Conservation (phyloP, 2,329 filamentous ascomycete species). For the Fusarium sp. region DNA sequence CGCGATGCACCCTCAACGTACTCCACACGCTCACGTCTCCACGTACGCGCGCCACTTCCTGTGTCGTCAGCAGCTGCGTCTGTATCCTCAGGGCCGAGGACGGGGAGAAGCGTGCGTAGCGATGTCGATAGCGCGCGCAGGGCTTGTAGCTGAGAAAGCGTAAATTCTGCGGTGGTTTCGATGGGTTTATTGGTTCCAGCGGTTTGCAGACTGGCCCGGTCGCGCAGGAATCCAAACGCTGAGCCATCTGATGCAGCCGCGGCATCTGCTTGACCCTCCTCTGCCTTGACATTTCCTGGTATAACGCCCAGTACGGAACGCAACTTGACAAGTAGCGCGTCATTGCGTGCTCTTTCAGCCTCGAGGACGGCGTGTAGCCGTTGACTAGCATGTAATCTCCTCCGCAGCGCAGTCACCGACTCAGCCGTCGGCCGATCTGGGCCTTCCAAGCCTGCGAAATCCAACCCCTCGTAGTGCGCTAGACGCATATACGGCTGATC, state of each 20-base stretch:
- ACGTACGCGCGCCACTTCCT: conserved; percentile 60
- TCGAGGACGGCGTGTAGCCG: conserved; percentile 77
- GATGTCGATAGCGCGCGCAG: conserved; percentile 72
- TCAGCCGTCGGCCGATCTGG: conserved; percentile 67
- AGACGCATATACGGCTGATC: conserved; percentile 84
- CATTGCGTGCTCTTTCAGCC: conserved; percentile 77
- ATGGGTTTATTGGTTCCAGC: conserved; percentile 67
- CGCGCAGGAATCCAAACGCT: conserved; percentile 68
- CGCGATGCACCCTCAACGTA: conserved; percentile 87
- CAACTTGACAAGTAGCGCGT: conserved; percentile 73
- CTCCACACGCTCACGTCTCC: conserved; percentile 76
- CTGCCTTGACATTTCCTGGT: conserved; percentile 45
- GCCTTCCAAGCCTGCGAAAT: conserved; percentile 52
- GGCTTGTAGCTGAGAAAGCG: conserved; percentile 83
- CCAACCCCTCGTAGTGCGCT: conserved; percentile 81
- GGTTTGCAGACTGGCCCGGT: conserved; percentile 62
- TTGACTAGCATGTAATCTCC: conserved; percentile 81
- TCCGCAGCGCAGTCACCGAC: conserved; percentile 76
- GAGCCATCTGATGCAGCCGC: conserved; percentile 23
- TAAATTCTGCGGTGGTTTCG: conserved; percentile 79
- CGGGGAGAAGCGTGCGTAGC: conserved; percentile 73
- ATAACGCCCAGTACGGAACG: conserved; percentile 55
- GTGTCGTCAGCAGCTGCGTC: conserved; percentile 48
- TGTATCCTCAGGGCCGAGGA: conserved; percentile 57
- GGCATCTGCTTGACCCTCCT: conserved; percentile 31